Evolutionary conservation across 2,329 filamentous ascomycete genomes (phyloP).

Genomic region (Leptographium radiaticola): DNA sequence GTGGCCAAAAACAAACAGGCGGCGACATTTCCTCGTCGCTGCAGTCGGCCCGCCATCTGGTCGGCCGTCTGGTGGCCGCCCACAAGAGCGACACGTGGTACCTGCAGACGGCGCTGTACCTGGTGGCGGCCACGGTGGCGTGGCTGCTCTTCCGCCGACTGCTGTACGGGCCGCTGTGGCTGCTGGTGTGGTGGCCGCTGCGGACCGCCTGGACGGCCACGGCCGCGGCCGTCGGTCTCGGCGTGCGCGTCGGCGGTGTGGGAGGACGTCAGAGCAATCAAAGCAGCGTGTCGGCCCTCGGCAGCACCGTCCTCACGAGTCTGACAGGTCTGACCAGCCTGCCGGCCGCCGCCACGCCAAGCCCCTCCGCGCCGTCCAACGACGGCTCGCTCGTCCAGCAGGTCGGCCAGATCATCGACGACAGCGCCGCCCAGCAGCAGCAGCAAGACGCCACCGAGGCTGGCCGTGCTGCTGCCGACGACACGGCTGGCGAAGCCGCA

Average conservation of each 20-base stretch:
- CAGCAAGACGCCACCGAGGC: slow-evolving; percentile 4
- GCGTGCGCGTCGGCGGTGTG: slow-evolving; percentile 25
- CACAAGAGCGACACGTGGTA: slow-evolving; percentile 99
- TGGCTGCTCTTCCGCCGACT: slow-evolving; percentile 82
- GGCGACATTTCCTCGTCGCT: slow-evolving; percentile 70
- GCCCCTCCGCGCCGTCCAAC: background rate
- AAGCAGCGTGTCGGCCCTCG: slow-evolving; percentile 1
- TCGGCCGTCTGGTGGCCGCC: slow-evolving; percentile 67
- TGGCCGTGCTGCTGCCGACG: background rate
- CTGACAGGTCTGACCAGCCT: background rate
- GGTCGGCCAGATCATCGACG: slow-evolving; percentile 1
- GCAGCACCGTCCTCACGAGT: slow-evolving; percentile 12
- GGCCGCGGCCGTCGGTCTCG: slow-evolving; percentile 28
- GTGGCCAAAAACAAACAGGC: slow-evolving; percentile 55
- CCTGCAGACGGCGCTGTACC: slow-evolving; percentile 75
- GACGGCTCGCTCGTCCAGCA: background rate
- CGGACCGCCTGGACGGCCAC: slow-evolving; percentile 47
- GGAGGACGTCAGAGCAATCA: slow-evolving; percentile 9
- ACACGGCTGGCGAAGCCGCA: slow-evolving; percentile 14
- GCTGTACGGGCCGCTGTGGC: slow-evolving; percentile 82
- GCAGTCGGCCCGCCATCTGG: slow-evolving; percentile 57
- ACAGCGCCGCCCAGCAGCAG: background rate
- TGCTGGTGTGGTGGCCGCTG: slow-evolving; percentile 67
- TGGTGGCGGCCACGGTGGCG: slow-evolving; percentile 60
- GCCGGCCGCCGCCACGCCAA: background rate